These are phyloP conservation scores for Xylariaceae sp. DNA, from an alignment of 2,329 filamentous ascomycete species.

Conservation along the genomic window DNA sequence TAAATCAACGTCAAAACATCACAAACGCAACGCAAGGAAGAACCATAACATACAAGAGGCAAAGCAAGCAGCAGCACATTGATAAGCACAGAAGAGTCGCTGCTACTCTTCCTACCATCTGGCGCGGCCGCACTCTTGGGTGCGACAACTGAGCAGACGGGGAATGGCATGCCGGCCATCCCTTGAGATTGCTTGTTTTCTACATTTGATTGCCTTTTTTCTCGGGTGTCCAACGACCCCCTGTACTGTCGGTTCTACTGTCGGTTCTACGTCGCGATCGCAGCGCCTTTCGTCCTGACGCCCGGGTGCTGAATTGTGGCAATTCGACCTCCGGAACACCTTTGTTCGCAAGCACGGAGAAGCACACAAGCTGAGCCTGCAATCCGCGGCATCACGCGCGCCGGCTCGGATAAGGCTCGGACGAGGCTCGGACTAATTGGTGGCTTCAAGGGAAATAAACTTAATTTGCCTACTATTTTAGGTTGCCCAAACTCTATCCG, in stretches of 20 bases:
- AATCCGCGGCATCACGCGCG: background rate
- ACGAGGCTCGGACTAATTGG: background rate
- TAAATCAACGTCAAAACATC: background rate
- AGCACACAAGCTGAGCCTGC: background rate
- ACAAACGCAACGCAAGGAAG: background rate
- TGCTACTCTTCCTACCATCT: background rate
- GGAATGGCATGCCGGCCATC: background rate
- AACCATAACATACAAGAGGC: background rate
- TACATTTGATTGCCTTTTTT: background rate
- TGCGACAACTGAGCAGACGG: slow-evolving; percentile 1
- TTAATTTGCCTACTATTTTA: background rate
- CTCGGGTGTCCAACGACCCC: background rate
- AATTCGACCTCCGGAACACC: background rate
- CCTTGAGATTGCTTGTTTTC: background rate
- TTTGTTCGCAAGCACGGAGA: background rate
- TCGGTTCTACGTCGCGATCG: background rate
- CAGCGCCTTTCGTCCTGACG: background rate
- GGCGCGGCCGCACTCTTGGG: background rate
- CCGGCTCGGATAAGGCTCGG: background rate
- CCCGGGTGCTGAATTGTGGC: background rate
- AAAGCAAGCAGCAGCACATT: background rate
- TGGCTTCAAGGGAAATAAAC: background rate
- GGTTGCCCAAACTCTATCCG: slow-evolving; percentile 12
- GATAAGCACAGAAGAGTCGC: background rate
- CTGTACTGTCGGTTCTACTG: background rate